Percentiles rank a stretch among this genome's conserved stretches.
Evolutionary conservation across 208 protist genomes (phyloP).

Genomic region (Trypanosoma melophagium): DNA sequence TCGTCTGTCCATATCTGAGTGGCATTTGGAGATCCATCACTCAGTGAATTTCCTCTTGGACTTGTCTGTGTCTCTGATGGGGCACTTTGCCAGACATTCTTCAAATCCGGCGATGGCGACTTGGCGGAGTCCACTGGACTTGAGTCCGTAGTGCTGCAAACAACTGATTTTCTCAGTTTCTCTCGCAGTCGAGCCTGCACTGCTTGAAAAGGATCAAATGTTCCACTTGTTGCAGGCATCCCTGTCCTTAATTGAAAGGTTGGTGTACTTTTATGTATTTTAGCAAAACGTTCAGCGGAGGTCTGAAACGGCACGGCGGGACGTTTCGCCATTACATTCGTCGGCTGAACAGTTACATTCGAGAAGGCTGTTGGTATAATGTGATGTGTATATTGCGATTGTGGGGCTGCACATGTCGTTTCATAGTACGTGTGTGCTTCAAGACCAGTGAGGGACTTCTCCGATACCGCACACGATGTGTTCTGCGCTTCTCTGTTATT

Average conservation of each 20-base stretch:
- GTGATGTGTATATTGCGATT: too few species aligned
- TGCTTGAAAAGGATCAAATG: conserved; percentile 55
- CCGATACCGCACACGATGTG: background rate
- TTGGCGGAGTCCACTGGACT: background rate
- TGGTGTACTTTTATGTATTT: too few species aligned
- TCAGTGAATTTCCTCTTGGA: background rate
- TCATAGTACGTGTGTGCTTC: conserved; percentile 21
- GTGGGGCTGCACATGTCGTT: background rate
- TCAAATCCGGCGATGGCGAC: conserved; percentile 9
- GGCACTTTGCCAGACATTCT: background rate
- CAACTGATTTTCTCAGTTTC: conserved; percentile 37
- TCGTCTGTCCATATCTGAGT: background rate
- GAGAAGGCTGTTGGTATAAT: too few species aligned
- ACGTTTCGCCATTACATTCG: too few species aligned
- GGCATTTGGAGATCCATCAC: background rate
- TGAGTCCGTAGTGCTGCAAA: conserved; percentile 1
- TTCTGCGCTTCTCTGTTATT: background rate
- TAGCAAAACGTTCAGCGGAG: too few species aligned
- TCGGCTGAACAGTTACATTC: too few species aligned
- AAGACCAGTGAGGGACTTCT: background rate
- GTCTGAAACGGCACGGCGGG: too few species aligned
- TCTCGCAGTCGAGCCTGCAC: conserved; percentile 55
- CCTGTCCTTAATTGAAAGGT: too few species aligned
- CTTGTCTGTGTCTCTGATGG: background rate
- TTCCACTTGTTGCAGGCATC: background rate